These are phyloP conservation scores for Endotrypanum monterogeii DNA, from an alignment of 208 protist genomes.

Conservation along the genomic window DNA sequence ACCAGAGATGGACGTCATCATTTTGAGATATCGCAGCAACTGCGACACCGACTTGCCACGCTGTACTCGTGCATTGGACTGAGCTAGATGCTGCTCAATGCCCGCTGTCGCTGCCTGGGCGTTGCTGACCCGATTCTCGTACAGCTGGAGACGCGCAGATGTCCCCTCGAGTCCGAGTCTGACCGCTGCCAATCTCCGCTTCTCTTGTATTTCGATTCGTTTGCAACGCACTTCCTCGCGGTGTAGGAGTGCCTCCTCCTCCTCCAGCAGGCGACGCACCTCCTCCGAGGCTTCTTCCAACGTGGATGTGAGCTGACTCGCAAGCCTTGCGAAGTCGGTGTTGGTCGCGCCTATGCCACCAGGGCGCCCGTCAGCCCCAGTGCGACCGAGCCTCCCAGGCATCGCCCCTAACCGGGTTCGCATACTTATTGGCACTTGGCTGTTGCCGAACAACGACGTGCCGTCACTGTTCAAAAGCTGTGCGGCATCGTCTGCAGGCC, in stretches of 20 bases:
- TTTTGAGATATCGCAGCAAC: constrained; percentile 76
- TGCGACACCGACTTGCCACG: constrained; percentile 72
- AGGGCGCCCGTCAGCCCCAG: neutral
- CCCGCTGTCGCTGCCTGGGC: constrained; percentile 80
- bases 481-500: constrained; percentile 21
- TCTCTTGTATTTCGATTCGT: constrained; percentile 73
- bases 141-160: constrained; percentile 65
- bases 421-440: constrained; percentile 23
- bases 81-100: constrained; percentile 85
- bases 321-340: constrained; percentile 43
- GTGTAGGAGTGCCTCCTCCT: constrained; percentile 48
- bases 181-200: constrained; percentile 67
- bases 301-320: constrained; percentile 42
- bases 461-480: constrained; percentile 37
- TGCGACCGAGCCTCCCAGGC: neutral
- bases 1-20: constrained; percentile 54
- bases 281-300: constrained; percentile 53
- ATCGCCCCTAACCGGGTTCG: constrained; percentile 12
- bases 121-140: constrained; percentile 85
- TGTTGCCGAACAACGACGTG: constrained; percentile 39
- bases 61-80: constrained; percentile 82
- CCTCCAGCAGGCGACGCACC: constrained; percentile 53
- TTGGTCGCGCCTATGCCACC: neutral
- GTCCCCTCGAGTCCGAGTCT: constrained; percentile 84
- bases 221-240: constrained; percentile 67